Evolutionary conservation across 768 basidiomycete genomes (phyloP), one percentile per base, ranked within the genome.

Genomic region (Coprinopsis marcescibilis): DNA sequence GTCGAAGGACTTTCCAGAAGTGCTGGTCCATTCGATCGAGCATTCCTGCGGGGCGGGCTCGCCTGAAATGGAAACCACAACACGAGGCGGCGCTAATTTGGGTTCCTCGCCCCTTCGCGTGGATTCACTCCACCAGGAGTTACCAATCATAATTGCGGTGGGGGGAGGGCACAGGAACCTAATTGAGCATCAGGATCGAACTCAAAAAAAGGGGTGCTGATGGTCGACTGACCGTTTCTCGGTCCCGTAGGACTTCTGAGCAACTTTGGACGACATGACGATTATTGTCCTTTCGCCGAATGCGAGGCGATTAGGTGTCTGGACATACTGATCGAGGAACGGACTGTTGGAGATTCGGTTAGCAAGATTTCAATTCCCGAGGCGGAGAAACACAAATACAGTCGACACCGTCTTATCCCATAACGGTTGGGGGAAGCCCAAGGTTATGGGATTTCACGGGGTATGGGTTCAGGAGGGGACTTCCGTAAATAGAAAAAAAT

Each of bases 261-360:
- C 95, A 24, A 97, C 93, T 60, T 88, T 92, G 61, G 88, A 91
- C n/a, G 91, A 94, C 89, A 96, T 93, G 57, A 98, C 87, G 51
- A 97, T 87, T 50, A 98, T 80, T 3, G 92, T 91, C 39, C 92
- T 81, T 63, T 97, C 95, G 42, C 95, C 95, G 56, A 86, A 86
- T 1, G 86, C 87, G 37, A 96, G 76, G 24, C 93, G 78, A 61
- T 95, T 95, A 30, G 80, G 73, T 17, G 92, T 80, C 26, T 83
- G 77, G 42, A 93, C 78, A 61, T 92, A 97, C 56, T 88, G 85
- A 51, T 90, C 87, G 53, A 92, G 69, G 65, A 81, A 89, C 10
- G 89, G 89, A 20, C 85, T 88, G 52, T n/a, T n/a, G 24, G 19
- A 43, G 41, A 43, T 43, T 17, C 14, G 26, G 41, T 43, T 43